Evolutionary conservation across 768 basidiomycete genomes (phyloP), one percentile per base, ranked within the genome.

Genomic region (Epithele typhae): DNA sequence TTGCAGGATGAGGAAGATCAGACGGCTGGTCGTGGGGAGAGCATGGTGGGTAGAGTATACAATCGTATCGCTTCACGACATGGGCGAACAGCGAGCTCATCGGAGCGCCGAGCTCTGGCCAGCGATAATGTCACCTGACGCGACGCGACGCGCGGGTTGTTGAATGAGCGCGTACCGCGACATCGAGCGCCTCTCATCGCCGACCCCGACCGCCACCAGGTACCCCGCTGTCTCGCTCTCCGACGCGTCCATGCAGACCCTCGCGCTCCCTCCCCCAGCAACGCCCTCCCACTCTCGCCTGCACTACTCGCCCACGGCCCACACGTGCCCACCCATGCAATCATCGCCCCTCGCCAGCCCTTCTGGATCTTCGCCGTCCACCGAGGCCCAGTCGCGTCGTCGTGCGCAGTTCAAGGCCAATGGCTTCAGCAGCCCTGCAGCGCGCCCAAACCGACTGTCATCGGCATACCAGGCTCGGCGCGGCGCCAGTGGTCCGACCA

Each of bases 271-370:
- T 19, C 12, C 47, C 12, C 48, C 52, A 19, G 12, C 44, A 25
- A 53, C 52, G n/a, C 48, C 48, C 2, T 32, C 48, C 4, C 40
- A 44, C 6, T 36, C 37, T 9, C 25, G 9, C 25, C 25, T 37
- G 15, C 17, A 6, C 22, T 7, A 35, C 2, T 45, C 41, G 3
- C 40, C 40, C 9, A 25, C 37, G 11, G 11, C 22, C 27, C 35
- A 44, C 39, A 2, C 48, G 1, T 46, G 49, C 22, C 39, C 43
- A 12, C 55, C 55, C 18, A 30, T 48, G 17, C 45, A 46, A 62
- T 71, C 80, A 0, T 82, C 80, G 0, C 81, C 79, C 0, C 70
- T 82, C 4, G 76, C 71, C 0, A 72, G 74, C 22, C 72, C 73
- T 21, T 62, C 63, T 2, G 66, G 56, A 34, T 71, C 72, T 0